Evolutionary conservation across 169 alveolate genomes (phyloP), one percentile per base, ranked within the genome.

Genomic region (Cryptosporidium sp.): DNA sequence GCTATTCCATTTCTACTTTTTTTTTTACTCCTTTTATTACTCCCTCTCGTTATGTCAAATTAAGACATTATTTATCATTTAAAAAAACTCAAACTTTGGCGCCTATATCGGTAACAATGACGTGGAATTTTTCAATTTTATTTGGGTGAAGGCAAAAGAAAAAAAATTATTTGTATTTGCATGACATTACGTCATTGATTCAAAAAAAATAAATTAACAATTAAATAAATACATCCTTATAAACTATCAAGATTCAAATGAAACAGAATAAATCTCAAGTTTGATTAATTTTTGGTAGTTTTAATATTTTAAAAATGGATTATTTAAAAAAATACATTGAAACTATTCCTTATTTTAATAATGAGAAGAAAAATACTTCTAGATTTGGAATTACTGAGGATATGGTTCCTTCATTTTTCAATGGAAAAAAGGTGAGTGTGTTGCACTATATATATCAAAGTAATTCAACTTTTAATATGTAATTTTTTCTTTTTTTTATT

Each of bases 321-420:
- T 31, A 51, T 10, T 16, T 73, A 10, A 37, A 33, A 35, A 52
- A n/a, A 33, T 73, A 73, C 21, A 29, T 73, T 9, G 68, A 52
- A n/a, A 16, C n/a, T 7, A 37, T 59, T 73, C 70, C 86, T 3
- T 55, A 37, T 41, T 45, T 80, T n/a, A 65, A 43, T 29, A 41
- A 23, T 31, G 74, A 62, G 23, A 67, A 80, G 59, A 39, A 14
- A 33, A 31, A 31, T 5, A 67, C 23, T n/a, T 80, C 89, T 1
- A 69, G 89, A 21, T 80, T 80, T 43, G 89, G 89, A 31, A 80
- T 80, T 43, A 50, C 51, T 33, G 89, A 80, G 51, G 70, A 26
- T 23, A 80, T 80, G 89, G 75, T 80, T 39, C 89, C 89, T 16
- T 45, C 39, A 45, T 80, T 80, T 50, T 6, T 67, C 6, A 23